Conservation (phyloP, 2,329 filamentous ascomycete species). For the Geosmithia putterillii region DNA sequence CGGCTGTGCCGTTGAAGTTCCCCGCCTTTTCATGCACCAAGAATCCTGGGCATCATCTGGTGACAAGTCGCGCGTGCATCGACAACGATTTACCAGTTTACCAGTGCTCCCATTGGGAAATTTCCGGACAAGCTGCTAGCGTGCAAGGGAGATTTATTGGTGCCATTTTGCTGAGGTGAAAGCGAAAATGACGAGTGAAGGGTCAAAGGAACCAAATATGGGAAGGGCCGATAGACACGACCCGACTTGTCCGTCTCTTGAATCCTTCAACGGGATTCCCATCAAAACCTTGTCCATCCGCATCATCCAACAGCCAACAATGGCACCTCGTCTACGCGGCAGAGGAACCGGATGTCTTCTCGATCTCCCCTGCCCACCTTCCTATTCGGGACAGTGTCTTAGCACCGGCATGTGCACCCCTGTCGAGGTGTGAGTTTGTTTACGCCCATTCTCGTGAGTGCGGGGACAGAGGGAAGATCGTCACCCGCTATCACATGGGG, state of each 20-base stretch:
- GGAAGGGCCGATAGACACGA: no score
- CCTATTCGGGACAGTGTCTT: background rate
- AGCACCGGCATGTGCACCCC: background rate
- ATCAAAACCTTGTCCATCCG: no score
- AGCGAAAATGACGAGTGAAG: no score
- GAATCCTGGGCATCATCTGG: background rate
- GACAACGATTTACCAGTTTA: background rate
- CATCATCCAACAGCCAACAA: background rate
- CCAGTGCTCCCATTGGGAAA: background rate
- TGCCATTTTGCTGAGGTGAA: no score
- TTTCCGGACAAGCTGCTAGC: background rate
- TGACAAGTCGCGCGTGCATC: background rate
- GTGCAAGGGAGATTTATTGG: background rate
- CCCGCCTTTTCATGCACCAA: background rate
- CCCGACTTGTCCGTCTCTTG: no score
- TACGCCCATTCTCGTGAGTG: background rate
- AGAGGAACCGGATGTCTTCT: slow-evolving; percentile 4
- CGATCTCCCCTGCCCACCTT: background rate
- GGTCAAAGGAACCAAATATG: no score
- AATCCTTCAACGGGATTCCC: no score
- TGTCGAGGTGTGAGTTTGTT: background rate
- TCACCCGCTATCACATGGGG: background rate
- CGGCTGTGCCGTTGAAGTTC: background rate
- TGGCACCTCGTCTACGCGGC: background rate
- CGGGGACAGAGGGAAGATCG: background rate